phyloP scores from a whole-genome alignment of 208 protist species.

The Naegleria lovaniensis region DNA sequence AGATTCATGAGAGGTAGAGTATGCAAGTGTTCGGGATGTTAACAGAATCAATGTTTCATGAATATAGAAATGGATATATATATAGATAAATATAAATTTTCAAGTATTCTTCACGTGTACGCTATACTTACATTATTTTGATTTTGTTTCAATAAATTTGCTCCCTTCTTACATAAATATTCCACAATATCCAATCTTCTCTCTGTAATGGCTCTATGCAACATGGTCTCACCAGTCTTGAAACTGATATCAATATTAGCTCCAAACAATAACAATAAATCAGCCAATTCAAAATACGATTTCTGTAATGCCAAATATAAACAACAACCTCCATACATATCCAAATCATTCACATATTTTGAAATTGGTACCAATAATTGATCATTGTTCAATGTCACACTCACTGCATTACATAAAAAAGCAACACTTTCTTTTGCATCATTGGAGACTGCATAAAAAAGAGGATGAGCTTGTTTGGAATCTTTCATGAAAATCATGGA shows the following conservation, averaged over 20 bases:
- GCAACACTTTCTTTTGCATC: background rate
- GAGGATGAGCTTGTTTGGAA: background rate
- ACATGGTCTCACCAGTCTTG: background rate
- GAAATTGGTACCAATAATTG: background rate
- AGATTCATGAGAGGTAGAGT: no score
- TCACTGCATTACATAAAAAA: background rate
- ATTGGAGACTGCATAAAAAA: background rate
- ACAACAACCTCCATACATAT: background rate
- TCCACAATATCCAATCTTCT: background rate
- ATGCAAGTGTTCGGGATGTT: no score
- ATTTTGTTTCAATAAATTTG: slow-evolving; percentile 6
- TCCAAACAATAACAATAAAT: background rate
- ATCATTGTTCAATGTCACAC: background rate
- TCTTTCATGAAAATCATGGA: background rate
- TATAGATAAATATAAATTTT: no score
- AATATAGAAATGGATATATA: no score
- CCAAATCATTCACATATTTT: background rate
- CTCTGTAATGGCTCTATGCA: background rate
- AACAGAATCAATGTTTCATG: no score
- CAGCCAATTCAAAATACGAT: background rate
- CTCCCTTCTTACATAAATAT: background rate
- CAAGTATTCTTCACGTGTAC: no score
- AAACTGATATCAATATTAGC: background rate
- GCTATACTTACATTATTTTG: background rate
- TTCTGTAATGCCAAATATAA: background rate